Evolutionary conservation across 192 early-diverging fungal genomes (phyloP).

Genomic region (Coemansia sp.): DNA sequence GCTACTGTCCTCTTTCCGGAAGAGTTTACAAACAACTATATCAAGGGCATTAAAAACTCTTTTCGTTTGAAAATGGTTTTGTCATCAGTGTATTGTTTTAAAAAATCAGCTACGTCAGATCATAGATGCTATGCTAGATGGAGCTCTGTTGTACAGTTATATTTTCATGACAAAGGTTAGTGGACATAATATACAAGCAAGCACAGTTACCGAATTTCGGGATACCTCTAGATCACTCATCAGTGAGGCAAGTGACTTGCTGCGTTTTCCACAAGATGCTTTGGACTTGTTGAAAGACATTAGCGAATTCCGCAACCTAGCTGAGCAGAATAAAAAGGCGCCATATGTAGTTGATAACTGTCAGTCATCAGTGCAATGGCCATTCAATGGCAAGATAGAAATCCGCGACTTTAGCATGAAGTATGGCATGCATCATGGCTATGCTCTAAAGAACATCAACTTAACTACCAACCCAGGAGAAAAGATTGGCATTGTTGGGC

Average conservation of each 20-base stretch:
- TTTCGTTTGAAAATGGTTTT: no score
- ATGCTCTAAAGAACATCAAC: slow-evolving; percentile 44
- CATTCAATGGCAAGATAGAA: slow-evolving; percentile 22
- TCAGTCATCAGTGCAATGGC: slow-evolving; percentile 22
- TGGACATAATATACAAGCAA: no score
- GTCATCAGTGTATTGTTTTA: no score
- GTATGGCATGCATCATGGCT: slow-evolving; percentile 16
- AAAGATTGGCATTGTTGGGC: slow-evolving; percentile 60
- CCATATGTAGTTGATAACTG: slow-evolving; percentile 8
- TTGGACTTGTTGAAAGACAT: not conserved
- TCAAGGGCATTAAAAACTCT: no score
- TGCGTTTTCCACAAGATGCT: no score
- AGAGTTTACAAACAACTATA: no score
- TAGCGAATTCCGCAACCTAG: not conserved
- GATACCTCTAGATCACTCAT: not conserved
- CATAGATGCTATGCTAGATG: no score
- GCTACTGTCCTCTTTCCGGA: no score
- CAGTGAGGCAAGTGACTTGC: no score
- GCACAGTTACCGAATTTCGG: not conserved
- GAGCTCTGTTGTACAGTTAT: no score
- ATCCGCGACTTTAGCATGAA: slow-evolving; percentile 30
- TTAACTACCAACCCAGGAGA: slow-evolving; percentile 59
- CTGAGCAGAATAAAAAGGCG: slow-evolving; percentile 7
- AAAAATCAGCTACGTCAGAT: no score
- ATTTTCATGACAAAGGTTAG: no score